Evolutionary conservation across 176 grass and related monocot species (phyloP).

Genomic region (barley (Hordeum vulgare)): MorexV3_pseudomolecules_assembly NC_058520.1:111538550-111539049

Average conservation of each 20-base stretch:
- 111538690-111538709: too few relatives aligned
- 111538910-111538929: not conserved
- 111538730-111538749: not conserved
- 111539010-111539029: not conserved
- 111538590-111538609: too few relatives aligned
- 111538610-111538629: not conserved
- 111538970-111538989: not conserved
- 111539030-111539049: not conserved
- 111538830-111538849: not conserved
- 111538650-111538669: too few relatives aligned
- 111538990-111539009: not conserved
- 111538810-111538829: not conserved
- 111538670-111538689: too few relatives aligned
- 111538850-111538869: not conserved
- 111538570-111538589: not conserved
- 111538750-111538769: not conserved
- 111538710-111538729: too few relatives aligned
- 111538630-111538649: not conserved
- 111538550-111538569: constrained; percentile 16
- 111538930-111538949: not conserved
- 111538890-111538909: not conserved
- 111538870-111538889: too few relatives aligned
- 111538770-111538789: not conserved
- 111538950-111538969: not conserved
- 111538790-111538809: not conserved